Percentiles rank a stretch among this genome's conserved stretches.
Evolutionary conservation across 805 yeast species (phyloP).

Genomic region (Debaryomyces castellii): DNA sequence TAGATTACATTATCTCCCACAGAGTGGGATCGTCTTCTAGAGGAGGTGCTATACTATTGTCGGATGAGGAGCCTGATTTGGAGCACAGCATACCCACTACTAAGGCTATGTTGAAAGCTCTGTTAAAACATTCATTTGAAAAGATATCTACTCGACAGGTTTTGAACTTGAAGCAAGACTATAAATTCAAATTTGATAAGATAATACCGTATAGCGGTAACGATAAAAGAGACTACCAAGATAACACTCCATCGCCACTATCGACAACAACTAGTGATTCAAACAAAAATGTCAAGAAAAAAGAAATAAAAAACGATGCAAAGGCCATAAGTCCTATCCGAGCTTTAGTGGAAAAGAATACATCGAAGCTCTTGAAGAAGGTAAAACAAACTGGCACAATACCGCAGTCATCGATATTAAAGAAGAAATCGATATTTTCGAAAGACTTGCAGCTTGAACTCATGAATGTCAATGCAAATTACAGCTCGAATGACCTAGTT

Average conservation of each 20-base stretch:
- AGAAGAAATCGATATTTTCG: slow-evolving; percentile 30
- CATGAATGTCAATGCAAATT: slow-evolving; percentile 10
- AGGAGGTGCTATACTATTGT: slow-evolving; percentile 22
- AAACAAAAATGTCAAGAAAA: neutral
- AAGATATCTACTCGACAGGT: neutral
- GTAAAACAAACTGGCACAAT: slow-evolving; percentile 12
- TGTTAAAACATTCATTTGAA: slow-evolving; percentile 1
- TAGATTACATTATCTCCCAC: neutral
- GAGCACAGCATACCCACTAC: slow-evolving; percentile 19
- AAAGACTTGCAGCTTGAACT: slow-evolving; percentile 42
- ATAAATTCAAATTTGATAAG: slow-evolving; percentile 14
- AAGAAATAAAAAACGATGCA: neutral
- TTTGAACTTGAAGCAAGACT: slow-evolving; percentile 19
- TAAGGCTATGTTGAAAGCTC: slow-evolving; percentile 13
- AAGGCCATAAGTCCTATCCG: neutral
- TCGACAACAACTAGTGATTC: neutral
- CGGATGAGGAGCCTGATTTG: slow-evolving; percentile 39
- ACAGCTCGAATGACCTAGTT: slow-evolving; percentile 4
- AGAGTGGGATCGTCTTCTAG: neutral
- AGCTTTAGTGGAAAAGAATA: neutral
- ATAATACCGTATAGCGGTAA: neutral
- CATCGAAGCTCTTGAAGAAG: slow-evolving; percentile 10
- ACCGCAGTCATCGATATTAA: slow-evolving; percentile 26
- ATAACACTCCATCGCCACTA: neutral
- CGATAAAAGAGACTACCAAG: neutral